Base-by-base conservation (phyloP, 257 asterid species). In the Nicotiana undulata region DNA sequence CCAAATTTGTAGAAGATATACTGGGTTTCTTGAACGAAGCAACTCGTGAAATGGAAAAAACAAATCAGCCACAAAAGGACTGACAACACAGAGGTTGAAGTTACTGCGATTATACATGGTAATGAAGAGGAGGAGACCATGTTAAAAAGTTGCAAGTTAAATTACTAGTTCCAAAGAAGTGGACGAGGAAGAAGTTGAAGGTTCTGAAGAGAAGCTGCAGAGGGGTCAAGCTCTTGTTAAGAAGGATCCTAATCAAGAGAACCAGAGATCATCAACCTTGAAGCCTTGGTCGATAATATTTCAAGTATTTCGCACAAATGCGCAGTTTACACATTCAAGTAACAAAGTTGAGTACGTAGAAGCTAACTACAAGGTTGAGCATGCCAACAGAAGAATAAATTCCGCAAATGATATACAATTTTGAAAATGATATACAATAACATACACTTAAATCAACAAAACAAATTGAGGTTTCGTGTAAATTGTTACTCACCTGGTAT, bases 261-360 rank as follows among this genome's bases (percentile, higher is more conserved):
- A 72, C 65, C 28, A 37, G 74, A 65, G 31, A 10, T 59, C 60
- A 29, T 64, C 76, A 80, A 86, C 46, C 63, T 86, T 51, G 75
- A 88, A 17, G 75, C 28, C 64, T 51, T 18, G 77, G 83, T 66
- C 59, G 77, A 51, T 58, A 78, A 31, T 18, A 70, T 2, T 37
- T 17, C 44, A 81, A 79, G 83, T 46, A 75, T 74, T 56, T 79
- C 68, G n/a, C 16, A 82, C 85, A 65, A 84, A 59, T 6, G 86
- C 44, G 66, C 64, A 55, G 58, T 49, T 9, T 58, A 22, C 77
- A 67, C 79, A 67, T 46, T 58, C 76, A 40, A 34, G 49, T 52
- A 17, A 63, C 17, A 83, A 80, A 76, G 65, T 58, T 7, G 81
- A 72, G 58, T 77, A 79, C 65, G 22, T 17, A 20, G 85, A 60